Evolutionary conservation across 805 yeast species (phyloP), one percentile per base, ranked within the genome.

Genomic region (Candida ovalis): DNA sequence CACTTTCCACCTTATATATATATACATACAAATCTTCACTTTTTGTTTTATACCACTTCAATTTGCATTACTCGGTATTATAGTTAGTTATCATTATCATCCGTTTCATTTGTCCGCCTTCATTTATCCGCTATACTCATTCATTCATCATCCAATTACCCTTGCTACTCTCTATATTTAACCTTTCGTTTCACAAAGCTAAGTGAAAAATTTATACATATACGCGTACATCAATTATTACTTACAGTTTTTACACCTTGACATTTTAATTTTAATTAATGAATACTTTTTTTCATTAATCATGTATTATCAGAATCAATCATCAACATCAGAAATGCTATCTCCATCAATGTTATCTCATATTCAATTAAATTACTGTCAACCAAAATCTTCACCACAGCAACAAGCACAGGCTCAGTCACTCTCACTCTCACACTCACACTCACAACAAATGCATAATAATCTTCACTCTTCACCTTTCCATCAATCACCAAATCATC

Each of bases 291-390:
- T 24, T 27, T 22, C 12, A 9, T 21, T 9, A 39, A 37, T 27
- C 24, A 50, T 50, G 54, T 47, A 50, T 42, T 44, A 42, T 30
- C 54, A 47, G 42, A 45, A 48, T 38, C 47, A 51, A 5, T 18
- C 38, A 40, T 36, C 41, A 27, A 46, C 48, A 15, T 18, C 50
- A 13, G 43, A 30, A 19, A 44, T 55, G 48, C 49, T 55, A 51
- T 51, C 51, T 24, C 59, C 59, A 39, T 55, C 59, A 37, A 55
- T 55, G 59, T 43, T 55, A 40, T 22, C 56, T 3, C 59, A 55
- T 41, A 47, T 49, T 35, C 48, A 52, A 32, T n/a, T 47, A 21
- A 45, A 48, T 22, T 52, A 52, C 36, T 36, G 39, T 22, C 45
- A 55, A 33, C 45, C 22, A 27, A 40, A 41, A 27, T 45, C 21